Base-by-base conservation (phyloP, 164 flowering plant species). In the Nymphaea thermarum region DNA sequence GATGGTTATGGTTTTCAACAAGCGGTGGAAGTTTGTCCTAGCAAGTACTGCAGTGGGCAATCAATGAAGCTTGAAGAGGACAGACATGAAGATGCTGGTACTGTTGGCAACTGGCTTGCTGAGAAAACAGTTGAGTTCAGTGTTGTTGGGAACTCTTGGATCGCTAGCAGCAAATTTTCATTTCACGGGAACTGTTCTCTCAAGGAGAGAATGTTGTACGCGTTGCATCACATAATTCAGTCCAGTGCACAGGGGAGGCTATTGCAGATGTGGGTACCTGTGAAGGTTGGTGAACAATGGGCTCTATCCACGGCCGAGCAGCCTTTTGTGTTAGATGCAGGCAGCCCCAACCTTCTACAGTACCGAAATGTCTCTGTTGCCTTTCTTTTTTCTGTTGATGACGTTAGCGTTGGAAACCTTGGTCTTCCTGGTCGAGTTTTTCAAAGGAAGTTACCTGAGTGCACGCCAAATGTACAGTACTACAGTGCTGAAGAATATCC, bases 381-480 rank as follows among this genome's bases (percentile, higher is more conserved):
- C 6, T 61, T 16, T 61, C 6, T 15, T 6, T 61, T 61, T 25
- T 61, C 63, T 1, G 15, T 15, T 6, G 63, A 61, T 61, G 41
- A 61, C 6, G n/a, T 5, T 6, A 25, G 15, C 15, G 8, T 16
- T 16, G n/a, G 63, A 25, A 61, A 61, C n/a, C n/a, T 61, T 61
- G 63, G 63, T 61, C 63, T 61, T 15, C 63, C 63, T 61, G 63
- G 63, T 61, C 8, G 63, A 61, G 63, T 61, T 61, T 61, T 61
- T 15, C 63, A 61, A 15, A 61, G 41, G 8, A 61, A 61, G 41
- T 5, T n/a, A 25, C 63, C 63, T 16, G 63, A 61, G 63, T 61
- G 63, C 11, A 61, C 63, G 5, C 63, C 63, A 6, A 61, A 61
- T 61, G 63, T 16, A 25, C 63, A 61, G 63, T 61, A 16, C 41